phyloP scores from a whole-genome alignment of 192 early-diverging fungal genomes.

The Coemansia furcata region DNA sequence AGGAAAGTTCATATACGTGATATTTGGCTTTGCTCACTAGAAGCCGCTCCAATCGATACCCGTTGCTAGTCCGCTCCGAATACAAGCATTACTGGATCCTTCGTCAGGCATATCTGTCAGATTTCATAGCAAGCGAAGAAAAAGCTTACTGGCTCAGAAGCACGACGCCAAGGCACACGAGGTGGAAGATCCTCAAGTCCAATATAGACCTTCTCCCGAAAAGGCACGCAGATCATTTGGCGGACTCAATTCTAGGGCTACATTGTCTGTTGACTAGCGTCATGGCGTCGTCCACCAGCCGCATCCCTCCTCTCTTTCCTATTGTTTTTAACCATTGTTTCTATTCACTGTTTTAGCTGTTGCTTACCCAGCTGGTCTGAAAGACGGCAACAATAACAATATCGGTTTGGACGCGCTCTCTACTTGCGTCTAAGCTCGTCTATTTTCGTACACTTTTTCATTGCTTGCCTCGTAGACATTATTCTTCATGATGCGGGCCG shows the following conservation, averaged over 20 bases:
- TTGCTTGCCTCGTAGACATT: not conserved
- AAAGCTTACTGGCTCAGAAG: not conserved
- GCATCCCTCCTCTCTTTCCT: not conserved
- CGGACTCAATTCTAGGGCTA: not conserved
- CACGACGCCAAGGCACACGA: not conserved
- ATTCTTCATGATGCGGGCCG: constrained; percentile 8
- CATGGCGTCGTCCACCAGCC: constrained; percentile 1
- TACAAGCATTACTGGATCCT: not conserved
- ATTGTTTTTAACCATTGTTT: not conserved
- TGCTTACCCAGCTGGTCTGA: constrained; percentile 1
- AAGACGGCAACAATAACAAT: not conserved
- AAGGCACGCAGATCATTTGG: not conserved
- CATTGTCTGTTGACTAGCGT: not conserved
- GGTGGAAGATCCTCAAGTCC: not conserved
- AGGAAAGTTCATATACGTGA: not conserved
- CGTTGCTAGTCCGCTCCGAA: not conserved
- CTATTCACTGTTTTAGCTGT: not conserved
- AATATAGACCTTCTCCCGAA: not conserved
- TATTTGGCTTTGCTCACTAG: not conserved
- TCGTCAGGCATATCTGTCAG: not conserved
- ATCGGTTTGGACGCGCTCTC: not conserved
- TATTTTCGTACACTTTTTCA: not conserved
- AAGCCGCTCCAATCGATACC: not conserved
- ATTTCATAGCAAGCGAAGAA: not conserved
- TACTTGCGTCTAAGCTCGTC: not conserved